A percentile compares a stretch with the other conserved stretches of the same genome.
These are phyloP conservation scores for Phalaenopsis aphrodite DNA, from an alignment of 106 monocot species.

Conservation along the genomic window DNA sequence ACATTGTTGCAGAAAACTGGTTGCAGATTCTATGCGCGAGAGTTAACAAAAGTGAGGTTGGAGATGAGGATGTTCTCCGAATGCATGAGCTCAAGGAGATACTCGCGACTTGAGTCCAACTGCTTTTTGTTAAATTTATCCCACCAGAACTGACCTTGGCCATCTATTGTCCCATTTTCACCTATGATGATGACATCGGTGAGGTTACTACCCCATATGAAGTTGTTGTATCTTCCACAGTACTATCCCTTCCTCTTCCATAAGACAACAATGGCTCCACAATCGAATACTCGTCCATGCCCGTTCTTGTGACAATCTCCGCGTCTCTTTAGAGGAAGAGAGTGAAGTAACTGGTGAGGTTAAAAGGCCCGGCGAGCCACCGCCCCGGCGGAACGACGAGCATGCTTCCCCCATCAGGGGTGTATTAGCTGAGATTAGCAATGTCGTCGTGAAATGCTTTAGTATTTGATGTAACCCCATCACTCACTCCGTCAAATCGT, in stretches of 20 bases:
- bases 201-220: slow-evolving; percentile 42
- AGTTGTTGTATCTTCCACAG: slow-evolving; percentile 33
- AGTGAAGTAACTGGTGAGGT: slow-evolving; percentile 75
- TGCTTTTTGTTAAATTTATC: slow-evolving; percentile 51
- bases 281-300: slow-evolving; percentile 28
- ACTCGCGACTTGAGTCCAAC: slow-evolving; percentile 56
- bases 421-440: slow-evolving; percentile 23
- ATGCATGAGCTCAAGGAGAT: slow-evolving; percentile 58
- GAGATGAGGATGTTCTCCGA: slow-evolving; percentile 49
- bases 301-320: slow-evolving; percentile 36
- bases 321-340: slow-evolving; percentile 53
- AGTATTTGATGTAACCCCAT: slow-evolving; percentile 65
- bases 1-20: slow-evolving; percentile 81
- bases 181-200: slow-evolving; percentile 44
- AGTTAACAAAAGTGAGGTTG: slow-evolving; percentile 58
- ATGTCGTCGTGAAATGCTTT: slow-evolving; percentile 46
- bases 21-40: slow-evolving; percentile 63
- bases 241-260: slow-evolving; percentile 37
- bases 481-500: slow-evolving; percentile 61
- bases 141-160: slow-evolving; percentile 82
- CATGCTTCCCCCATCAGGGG: slow-evolving; percentile 35
- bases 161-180: slow-evolving; percentile 72
- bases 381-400: slow-evolving; percentile 54
- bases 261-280: slow-evolving; percentile 46
- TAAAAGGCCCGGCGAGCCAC: slow-evolving; percentile 78